Percentiles rank a stretch among this genome's conserved stretches.
Evolutionary conservation across 352 stramenopile species (phyloP).

Genomic region (Globisporangium lucens): DNA sequence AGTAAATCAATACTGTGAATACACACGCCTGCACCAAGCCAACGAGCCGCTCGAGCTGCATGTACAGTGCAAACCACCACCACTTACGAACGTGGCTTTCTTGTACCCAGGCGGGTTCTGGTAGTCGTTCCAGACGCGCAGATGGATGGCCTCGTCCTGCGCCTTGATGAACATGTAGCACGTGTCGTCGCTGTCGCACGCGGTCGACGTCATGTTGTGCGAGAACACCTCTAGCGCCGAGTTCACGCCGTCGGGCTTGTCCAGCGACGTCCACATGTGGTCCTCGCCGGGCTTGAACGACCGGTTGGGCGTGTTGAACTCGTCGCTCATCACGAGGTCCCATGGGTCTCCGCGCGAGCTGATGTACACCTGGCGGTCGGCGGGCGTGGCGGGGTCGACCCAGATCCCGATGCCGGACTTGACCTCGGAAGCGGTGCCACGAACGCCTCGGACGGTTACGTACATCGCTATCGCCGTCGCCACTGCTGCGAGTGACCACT

Average conservation of each 20-base stretch:
- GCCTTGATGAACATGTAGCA: slow-evolving; percentile 73
- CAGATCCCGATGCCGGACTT: slow-evolving; percentile 58
- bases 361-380: slow-evolving; percentile 34
- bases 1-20: slow-evolving; percentile 41
- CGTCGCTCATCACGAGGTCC: slow-evolving; percentile 76
- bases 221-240: slow-evolving; percentile 63
- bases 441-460: too few species aligned
- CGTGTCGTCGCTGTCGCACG: slow-evolving; percentile 41
- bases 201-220: slow-evolving; percentile 68
- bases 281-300: slow-evolving; percentile 92
- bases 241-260: slow-evolving; percentile 75
- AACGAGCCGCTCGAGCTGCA: too few species aligned
- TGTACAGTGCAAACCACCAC: too few species aligned
- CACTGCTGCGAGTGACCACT: too few species aligned
- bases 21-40: neutral
- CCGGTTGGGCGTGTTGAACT: slow-evolving; percentile 65
- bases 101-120: slow-evolving; percentile 47
- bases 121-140: slow-evolving; percentile 79
- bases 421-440: neutral
- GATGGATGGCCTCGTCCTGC: slow-evolving; percentile 36
- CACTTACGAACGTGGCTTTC: slow-evolving; percentile 31
- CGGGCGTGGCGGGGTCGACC: slow-evolving; percentile 60
- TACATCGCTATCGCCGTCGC: too few species aligned
- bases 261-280: slow-evolving; percentile 90
- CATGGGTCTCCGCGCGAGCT: slow-evolving; percentile 53